Evolutionary conservation across 2,329 filamentous ascomycete genomes (phyloP).

Genomic region (Alternaria dauci): DNA sequence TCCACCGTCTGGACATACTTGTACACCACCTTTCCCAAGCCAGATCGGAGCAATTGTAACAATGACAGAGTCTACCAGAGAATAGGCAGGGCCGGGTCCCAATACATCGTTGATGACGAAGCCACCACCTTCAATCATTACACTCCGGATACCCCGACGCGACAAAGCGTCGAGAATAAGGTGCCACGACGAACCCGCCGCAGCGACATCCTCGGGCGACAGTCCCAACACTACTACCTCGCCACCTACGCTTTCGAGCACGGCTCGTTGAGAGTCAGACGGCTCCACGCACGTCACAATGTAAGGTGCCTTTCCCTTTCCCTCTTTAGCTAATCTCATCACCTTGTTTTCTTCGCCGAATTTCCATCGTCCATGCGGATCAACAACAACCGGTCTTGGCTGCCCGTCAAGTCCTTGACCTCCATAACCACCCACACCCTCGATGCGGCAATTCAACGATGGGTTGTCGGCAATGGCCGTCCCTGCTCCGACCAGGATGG

Average conservation of each 20-base stretch:
- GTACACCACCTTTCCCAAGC: constrained; percentile 83
- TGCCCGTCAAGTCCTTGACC: constrained; percentile 65
- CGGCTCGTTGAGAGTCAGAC: constrained; percentile 36
- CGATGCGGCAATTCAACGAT: constrained; percentile 80
- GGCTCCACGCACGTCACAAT: constrained; percentile 59
- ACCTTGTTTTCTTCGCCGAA: constrained; percentile 69
- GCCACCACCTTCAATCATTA: constrained; percentile 93
- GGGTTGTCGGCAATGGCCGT: constrained; percentile 88
- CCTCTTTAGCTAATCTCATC: constrained; percentile 68
- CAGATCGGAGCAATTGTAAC: constrained; percentile 90
- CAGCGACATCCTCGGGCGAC: background rate
- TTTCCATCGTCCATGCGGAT: constrained; percentile 79
- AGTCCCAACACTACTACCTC: constrained; percentile 19
- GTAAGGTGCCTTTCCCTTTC: constrained; percentile 76
- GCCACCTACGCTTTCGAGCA: constrained; percentile 42
- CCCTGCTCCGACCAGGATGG: constrained; percentile 84
- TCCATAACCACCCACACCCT: constrained; percentile 66
- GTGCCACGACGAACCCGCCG: constrained; percentile 5
- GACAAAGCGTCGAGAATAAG: constrained; percentile 9
- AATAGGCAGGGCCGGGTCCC: constrained; percentile 9
- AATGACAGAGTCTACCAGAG: constrained; percentile 77
- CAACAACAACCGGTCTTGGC: constrained; percentile 82
- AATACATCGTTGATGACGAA: constrained; percentile 83
- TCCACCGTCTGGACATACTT: constrained; percentile 74
- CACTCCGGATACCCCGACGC: constrained; percentile 68